phyloP scores from a whole-genome alignment of 345 rosid species.

The Sisymbrium altissimum region DNA sequence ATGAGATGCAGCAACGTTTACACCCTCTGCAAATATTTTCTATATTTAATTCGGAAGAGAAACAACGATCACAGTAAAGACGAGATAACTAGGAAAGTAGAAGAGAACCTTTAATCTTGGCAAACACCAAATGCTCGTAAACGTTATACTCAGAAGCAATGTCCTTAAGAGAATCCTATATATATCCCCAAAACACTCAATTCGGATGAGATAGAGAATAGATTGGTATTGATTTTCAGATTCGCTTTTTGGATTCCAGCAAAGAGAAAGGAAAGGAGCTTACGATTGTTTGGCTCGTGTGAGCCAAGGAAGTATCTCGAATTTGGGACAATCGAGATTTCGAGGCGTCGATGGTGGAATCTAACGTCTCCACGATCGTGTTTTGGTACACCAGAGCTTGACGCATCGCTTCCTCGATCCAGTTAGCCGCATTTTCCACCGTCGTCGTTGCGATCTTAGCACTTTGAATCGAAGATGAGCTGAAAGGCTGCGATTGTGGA shows the following conservation, averaged over 20 bases:
- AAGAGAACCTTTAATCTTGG: constrained; percentile 63
- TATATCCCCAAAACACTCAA: constrained; percentile 21
- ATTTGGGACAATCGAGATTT: constrained; percentile 60
- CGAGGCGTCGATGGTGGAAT: constrained; percentile 44
- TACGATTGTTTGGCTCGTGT: constrained; percentile 58
- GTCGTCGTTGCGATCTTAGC: constrained; percentile 37
- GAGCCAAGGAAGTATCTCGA: constrained; percentile 59
- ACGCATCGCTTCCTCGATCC: constrained; percentile 68
- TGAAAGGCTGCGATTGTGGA: constrained; percentile 6
- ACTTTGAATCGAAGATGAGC: constrained; percentile 6
- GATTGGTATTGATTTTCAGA: background rate
- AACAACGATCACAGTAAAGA: background rate
- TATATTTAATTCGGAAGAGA: background rate
- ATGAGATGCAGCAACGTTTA: constrained; percentile 59
- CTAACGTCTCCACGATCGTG: constrained; percentile 42
- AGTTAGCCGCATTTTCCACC: constrained; percentile 50
- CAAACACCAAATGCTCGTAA: constrained; percentile 55
- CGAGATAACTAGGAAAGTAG: background rate
- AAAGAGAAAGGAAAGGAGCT: background rate
- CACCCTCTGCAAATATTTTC: constrained; percentile 52
- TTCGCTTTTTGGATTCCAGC: constrained; percentile 2
- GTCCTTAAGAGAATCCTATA: constrained; percentile 57
- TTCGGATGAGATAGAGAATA: background rate
- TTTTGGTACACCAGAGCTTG: constrained; percentile 61
- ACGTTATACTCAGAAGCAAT: constrained; percentile 50